Base-by-base conservation (phyloP, 1,139 yeast species). In the Yamadazyma aaseri region DNA sequence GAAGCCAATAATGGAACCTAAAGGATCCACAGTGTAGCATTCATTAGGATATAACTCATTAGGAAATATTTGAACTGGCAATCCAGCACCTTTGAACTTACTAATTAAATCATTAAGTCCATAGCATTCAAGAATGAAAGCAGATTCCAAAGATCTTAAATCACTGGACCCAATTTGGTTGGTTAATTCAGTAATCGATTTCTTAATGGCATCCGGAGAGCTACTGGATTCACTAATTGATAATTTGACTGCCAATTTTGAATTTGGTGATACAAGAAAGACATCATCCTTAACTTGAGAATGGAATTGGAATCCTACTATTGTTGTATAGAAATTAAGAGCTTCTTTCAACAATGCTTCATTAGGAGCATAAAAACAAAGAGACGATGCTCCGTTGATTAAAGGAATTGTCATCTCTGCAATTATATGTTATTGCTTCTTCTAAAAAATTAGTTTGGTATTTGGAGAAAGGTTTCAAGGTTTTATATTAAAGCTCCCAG, bases 1-100 rank as follows among this genome's bases (percentile, higher is more conserved):
- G 56, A 84, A 82, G 11, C 92, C 94, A 31, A 84, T 58, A 25
- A 81, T 56, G 41, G 73, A 69, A 15, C 89, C 89, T 45, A 80
- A 59, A 2, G 90, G 89, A 51, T 83, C 90, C 24, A 80, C 50
- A 12, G 77, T 73, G 56, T 79, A 83, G 13, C 80, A 67, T 52
- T 83, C 89, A 51, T 74, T 71, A 4, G 92, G 90, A 39, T 70
- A 74, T 42, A 79, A 60, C 34, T 77, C 81, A 42, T 79, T 79
- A n/a, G 92, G 92, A 36, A 60, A 56, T 20, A 67, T 53, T 43
- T 70, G 75, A 11, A 62, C 41, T 1, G 62, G 56, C 32, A 49
- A 46, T 1, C 56, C 48, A 24, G 49, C 49, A 4, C 42, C 41
- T 22, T 57, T 50, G 31, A 75, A 60, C 4, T 49, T 48, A 26